phyloP scores from a whole-genome alignment of 2,329 filamentous ascomycete species.

The Domatiomyces catenatus region DNA sequence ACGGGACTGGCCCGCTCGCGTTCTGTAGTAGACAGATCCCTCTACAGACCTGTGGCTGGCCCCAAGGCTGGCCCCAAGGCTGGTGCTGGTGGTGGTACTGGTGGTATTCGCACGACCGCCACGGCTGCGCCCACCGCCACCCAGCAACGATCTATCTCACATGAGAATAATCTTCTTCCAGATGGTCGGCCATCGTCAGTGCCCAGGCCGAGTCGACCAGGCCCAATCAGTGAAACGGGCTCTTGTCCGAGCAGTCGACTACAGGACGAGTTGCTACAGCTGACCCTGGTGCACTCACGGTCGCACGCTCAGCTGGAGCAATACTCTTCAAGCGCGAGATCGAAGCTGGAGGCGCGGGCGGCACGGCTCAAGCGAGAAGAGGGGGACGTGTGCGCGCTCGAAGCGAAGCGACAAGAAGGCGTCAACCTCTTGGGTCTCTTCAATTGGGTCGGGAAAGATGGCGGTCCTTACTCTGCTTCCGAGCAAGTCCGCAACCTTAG shows the following conservation, averaged over 20 bases:
- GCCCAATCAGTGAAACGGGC: slow-evolving; percentile 12
- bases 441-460: slow-evolving; percentile 3
- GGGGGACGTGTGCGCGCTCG: slow-evolving; percentile 19
- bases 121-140: slow-evolving; percentile 22
- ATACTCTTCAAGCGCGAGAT: slow-evolving; percentile 6
- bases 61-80: slow-evolving; percentile 8
- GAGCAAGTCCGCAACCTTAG: not conserved
- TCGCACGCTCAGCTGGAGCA: slow-evolving; percentile 5
- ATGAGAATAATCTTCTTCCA: slow-evolving; percentile 19
- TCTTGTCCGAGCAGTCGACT: slow-evolving; percentile 21
- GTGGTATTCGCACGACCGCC: no score
- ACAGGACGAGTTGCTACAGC: slow-evolving; percentile 30
- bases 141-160: slow-evolving; percentile 26
- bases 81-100: no score
- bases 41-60: not conserved
- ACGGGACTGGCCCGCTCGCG: not conserved
- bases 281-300: slow-evolving; percentile 24
- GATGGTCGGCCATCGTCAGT: slow-evolving; percentile 10
- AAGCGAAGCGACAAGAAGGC: slow-evolving; percentile 24
- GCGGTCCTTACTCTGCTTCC: not conserved
- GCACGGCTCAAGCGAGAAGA: slow-evolving; percentile 21
- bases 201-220: slow-evolving; percentile 6
- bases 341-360: not conserved
- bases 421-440: slow-evolving; percentile 17
- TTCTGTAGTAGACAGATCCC: not conserved